Evolutionary conservation across 2,329 filamentous ascomycete genomes (phyloP).

Genomic region (Epichloe baconii): DNA sequence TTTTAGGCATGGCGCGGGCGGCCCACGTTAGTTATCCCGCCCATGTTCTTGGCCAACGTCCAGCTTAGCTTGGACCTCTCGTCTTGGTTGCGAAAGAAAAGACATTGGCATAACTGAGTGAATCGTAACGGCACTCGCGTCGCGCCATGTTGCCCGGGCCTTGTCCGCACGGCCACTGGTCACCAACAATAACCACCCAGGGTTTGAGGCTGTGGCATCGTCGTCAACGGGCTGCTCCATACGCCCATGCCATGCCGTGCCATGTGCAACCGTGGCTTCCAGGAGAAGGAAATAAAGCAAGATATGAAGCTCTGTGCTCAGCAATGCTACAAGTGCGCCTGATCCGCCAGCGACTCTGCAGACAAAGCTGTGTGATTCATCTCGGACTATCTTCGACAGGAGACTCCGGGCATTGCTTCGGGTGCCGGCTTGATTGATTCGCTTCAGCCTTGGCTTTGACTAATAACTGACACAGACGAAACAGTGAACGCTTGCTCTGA

Average conservation of each 20-base stretch:
- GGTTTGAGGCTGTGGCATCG: not conserved
- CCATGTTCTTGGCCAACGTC: not conserved
- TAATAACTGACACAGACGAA: not conserved
- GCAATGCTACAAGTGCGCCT: not conserved
- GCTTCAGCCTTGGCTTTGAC: not conserved
- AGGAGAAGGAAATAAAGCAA: not conserved
- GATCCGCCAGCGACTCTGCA: not conserved
- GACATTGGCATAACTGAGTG: too few relatives aligned
- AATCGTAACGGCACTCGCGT: not conserved
- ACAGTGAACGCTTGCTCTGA: not conserved
- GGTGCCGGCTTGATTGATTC: too few relatives aligned
- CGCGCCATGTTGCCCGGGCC: not conserved
- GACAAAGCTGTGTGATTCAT: not conserved
- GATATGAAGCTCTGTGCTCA: not conserved
- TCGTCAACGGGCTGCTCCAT: not conserved
- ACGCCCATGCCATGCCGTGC: not conserved
- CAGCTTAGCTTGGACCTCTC: not conserved
- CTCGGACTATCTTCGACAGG: not conserved
- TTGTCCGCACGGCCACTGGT: not conserved
- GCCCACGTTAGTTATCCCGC: not conserved
- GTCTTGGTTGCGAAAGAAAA: too few relatives aligned
- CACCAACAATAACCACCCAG: not conserved
- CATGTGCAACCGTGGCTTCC: not conserved
- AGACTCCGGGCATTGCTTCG: too few relatives aligned
- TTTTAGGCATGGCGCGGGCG: not conserved